Evolutionary conservation across 345 rosid species (phyloP).

Genomic region (Eucalyptus sideroxylon): DNA sequence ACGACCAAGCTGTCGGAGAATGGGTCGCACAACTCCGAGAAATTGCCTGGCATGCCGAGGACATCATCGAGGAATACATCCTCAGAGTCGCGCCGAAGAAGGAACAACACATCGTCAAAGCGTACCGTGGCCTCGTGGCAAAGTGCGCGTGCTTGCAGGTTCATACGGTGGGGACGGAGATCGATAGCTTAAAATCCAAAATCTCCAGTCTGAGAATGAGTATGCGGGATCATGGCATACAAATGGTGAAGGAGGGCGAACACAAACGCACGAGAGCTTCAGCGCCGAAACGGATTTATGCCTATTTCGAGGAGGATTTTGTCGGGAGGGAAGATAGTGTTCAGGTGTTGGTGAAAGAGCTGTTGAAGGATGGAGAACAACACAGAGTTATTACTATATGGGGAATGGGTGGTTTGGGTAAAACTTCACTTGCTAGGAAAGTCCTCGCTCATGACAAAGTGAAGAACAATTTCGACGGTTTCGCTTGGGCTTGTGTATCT

Average conservation of each 20-base stretch:
- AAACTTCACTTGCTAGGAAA: constrained; percentile 30
- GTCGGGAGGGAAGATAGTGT: constrained; percentile 17
- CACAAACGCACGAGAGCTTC: neutral
- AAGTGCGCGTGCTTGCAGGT: neutral
- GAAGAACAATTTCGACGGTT: neutral
- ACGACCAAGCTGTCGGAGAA: neutral
- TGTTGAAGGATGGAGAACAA: neutral
- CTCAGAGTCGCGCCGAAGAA: neutral
- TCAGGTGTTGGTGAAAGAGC: neutral
- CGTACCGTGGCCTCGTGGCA: neutral
- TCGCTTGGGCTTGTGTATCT: constrained; percentile 33
- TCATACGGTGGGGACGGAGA: neutral
- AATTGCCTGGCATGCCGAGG: constrained; percentile 1
- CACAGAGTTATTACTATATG: constrained; percentile 4
- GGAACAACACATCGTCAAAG: neutral
- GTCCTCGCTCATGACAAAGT: constrained; percentile 1
- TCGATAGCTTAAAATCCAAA: constrained; percentile 10
- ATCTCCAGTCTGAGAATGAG: constrained; percentile 15
- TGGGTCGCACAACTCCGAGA: neutral
- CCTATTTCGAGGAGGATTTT: constrained; percentile 4
- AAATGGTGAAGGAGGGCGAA: neutral
- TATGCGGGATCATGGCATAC: constrained; percentile 14
- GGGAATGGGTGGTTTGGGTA: constrained; percentile 49
- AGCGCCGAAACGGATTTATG: neutral
- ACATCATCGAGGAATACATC: neutral